Conservation (phyloP, 495 filamentous ascomycete species). For the Chaetomidium leptoderma region DNA sequence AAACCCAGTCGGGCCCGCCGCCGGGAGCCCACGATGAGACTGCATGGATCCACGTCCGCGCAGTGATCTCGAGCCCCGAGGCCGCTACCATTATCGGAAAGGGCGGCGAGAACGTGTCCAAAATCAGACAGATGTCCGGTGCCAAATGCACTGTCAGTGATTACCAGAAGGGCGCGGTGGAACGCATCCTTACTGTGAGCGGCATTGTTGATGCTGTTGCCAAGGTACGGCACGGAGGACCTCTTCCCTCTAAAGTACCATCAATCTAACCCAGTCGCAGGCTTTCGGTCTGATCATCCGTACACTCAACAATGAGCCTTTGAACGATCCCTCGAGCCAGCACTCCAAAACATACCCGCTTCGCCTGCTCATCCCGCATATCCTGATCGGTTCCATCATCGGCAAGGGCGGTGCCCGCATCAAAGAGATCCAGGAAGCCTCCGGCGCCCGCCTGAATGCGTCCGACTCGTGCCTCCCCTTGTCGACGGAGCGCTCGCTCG, state of each 20-base stretch:
- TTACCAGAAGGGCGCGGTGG: constrained; percentile 91
- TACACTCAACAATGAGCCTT: constrained; percentile 92
- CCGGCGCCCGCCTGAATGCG: constrained; percentile 91
- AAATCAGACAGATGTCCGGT: constrained; percentile 83
- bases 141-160: constrained; percentile 99
- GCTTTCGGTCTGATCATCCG: constrained; percentile 97
- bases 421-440: constrained; percentile 97
- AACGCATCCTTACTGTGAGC: constrained; percentile 94
- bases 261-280: constrained; percentile 44
- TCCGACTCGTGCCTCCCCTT: constrained; percentile 90
- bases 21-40: constrained; percentile 69
- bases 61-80: constrained; percentile 93
- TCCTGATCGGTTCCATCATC: constrained; percentile 97
- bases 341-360: constrained; percentile 97
- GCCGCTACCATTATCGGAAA: constrained; percentile 98
- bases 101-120: constrained; percentile 95
- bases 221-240: constrained; percentile 61
- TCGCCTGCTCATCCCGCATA: constrained; percentile 90
- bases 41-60: constrained; percentile 92
- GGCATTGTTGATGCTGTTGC: constrained; percentile 92
- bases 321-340: constrained; percentile 77
- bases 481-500: constrained; percentile 93
- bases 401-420: constrained; percentile 93
- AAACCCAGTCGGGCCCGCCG: constrained; percentile 32
- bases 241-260: not conserved